Percentiles rank a stretch among this genome's conserved stretches.
phyloP scores from a whole-genome alignment of 352 stramenopile genomes.

The Nannochloropsis limnetica region DNA sequence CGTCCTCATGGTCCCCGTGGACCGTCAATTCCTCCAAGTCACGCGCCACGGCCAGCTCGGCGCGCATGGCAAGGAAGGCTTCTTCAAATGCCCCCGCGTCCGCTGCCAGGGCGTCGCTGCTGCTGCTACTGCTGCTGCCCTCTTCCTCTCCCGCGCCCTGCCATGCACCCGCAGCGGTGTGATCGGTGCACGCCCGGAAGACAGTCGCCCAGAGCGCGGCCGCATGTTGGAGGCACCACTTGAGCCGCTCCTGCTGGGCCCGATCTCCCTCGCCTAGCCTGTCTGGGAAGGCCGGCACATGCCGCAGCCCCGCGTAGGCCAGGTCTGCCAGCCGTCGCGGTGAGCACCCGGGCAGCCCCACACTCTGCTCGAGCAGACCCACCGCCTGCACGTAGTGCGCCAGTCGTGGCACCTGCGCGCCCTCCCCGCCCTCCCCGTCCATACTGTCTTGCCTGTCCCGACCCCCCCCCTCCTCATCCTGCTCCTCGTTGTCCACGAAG shows the following conservation, averaged over 20 bases:
- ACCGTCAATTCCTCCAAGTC: not conserved
- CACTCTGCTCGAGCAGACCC: conserved; percentile 26
- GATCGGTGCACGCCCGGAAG: not conserved
- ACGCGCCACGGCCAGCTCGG: not conserved
- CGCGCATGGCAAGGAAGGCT: conserved; percentile 20
- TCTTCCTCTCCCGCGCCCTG: not conserved
- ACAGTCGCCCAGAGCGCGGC: conserved; percentile 24
- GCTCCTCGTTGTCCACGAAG: conserved; percentile 1
- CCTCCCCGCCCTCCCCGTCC: not conserved
- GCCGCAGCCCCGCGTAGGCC: not conserved
- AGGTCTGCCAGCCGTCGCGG: not conserved
- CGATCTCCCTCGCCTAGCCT: not conserved
- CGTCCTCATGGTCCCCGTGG: not conserved
- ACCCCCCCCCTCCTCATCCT: not conserved
- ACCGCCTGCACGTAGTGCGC: conserved; percentile 4
- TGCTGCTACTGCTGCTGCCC: not conserved
- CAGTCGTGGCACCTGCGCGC: not conserved
- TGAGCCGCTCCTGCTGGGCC: not conserved
- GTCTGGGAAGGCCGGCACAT: not conserved
- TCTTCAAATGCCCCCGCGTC: conserved; percentile 6
- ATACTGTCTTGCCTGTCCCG: not conserved
- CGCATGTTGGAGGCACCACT: conserved; percentile 16
- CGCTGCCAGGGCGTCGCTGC: not conserved
- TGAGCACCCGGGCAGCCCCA: not conserved
- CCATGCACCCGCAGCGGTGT: not conserved